phyloP scores from a whole-genome alignment of 2,329 filamentous ascomycete species.

The Elsinoe arachidis region DNA sequence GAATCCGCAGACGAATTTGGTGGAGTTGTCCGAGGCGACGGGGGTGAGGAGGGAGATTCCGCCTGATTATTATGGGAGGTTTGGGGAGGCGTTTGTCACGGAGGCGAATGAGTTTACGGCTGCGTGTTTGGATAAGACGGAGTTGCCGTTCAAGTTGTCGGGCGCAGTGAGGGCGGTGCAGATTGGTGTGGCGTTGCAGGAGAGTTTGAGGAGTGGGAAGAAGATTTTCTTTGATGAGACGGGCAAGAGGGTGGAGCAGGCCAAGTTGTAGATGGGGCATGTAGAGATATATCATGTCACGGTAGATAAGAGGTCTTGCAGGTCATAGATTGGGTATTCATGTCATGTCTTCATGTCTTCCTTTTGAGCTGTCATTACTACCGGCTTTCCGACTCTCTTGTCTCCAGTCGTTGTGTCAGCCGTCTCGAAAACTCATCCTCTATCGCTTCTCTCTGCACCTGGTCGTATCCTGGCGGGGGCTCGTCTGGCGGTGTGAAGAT shows the following conservation, averaged over 20 bases:
- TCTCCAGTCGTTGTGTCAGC: constrained; percentile 18
- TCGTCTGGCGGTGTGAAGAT: constrained; percentile 51
- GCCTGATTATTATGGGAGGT: constrained; percentile 53
- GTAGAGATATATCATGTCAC: background rate
- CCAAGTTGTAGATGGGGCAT: constrained; percentile 12
- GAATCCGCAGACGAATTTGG: constrained; percentile 47
- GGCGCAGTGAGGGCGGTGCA: constrained; percentile 51
- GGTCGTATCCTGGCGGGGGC: constrained; percentile 85
- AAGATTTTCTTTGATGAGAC: constrained; percentile 48
- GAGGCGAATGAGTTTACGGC: constrained; percentile 57
- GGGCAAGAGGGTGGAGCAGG: constrained; percentile 38
- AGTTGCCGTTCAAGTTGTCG: constrained; percentile 47
- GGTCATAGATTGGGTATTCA: constrained; percentile 2
- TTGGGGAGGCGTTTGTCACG: constrained; percentile 54
- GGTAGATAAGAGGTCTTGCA: background rate
- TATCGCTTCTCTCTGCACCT: constrained; percentile 74
- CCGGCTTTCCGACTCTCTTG: background rate
- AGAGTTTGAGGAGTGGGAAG: constrained; percentile 35
- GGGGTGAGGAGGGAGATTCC: constrained; percentile 54
- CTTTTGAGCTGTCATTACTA: background rate
- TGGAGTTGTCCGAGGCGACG: constrained; percentile 45
- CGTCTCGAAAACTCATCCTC: constrained; percentile 60
- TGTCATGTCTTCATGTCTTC: constrained; percentile 1
- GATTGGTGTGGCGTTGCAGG: constrained; percentile 48
- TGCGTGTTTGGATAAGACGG: constrained; percentile 47